phyloP scores from a whole-genome alignment of 345 rosid genomes.

The Acer campestre region DNA sequence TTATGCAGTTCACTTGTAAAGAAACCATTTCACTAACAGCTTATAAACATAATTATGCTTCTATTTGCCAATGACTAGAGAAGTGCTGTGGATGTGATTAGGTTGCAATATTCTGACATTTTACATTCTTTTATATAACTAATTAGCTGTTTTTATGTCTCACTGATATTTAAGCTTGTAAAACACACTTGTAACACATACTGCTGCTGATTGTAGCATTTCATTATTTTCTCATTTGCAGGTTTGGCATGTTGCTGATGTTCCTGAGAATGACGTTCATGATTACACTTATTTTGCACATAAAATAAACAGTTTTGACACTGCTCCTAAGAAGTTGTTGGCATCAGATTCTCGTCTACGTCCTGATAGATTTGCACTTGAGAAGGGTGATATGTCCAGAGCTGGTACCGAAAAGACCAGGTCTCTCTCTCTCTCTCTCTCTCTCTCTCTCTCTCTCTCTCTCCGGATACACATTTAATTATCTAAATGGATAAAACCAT shows the following conservation, averaged over 20 bases:
- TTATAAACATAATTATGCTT: background rate
- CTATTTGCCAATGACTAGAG: background rate
- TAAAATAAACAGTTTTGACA: constrained; percentile 82
- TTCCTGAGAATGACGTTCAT: constrained; percentile 70
- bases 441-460: background rate
- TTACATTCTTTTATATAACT: background rate
- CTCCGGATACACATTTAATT: background rate
- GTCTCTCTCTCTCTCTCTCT: constrained; percentile 26
- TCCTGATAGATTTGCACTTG: constrained; percentile 80
- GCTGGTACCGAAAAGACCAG: constrained; percentile 82
- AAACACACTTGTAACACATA: background rate
- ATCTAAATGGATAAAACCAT: background rate
- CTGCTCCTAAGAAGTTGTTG: constrained; percentile 79
- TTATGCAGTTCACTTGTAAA: background rate
- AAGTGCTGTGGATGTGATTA: background rate
- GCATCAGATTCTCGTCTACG: constrained; percentile 86
- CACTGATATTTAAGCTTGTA: background rate
- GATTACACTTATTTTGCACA: constrained; percentile 81
- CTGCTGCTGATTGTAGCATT: background rate
- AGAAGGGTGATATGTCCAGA: constrained; percentile 69
- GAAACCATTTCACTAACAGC: background rate
- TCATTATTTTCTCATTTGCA: constrained; percentile 18
- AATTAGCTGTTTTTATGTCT: background rate
- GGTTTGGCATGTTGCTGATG: constrained; percentile 78
- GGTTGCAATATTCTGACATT: background rate